Evolutionary conservation across 768 basidiomycete genomes (phyloP).

Genomic region (Trametes gibbosa): DNA sequence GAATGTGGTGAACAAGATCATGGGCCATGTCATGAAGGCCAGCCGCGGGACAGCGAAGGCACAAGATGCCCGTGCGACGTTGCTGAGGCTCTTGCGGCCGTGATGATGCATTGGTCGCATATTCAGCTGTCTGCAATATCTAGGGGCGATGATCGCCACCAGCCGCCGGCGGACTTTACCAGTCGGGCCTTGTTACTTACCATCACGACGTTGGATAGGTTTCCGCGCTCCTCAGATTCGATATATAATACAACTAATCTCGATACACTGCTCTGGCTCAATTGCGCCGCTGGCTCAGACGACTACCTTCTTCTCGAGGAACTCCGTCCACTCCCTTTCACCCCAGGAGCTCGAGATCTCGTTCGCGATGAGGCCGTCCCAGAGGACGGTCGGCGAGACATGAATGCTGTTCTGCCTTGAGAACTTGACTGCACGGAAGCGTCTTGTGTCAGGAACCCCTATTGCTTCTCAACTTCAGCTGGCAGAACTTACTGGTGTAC

Average conservation of each 20-base stretch:
- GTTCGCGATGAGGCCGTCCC: slow-evolving; percentile 70
- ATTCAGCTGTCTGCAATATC: not conserved
- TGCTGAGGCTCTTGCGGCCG: slow-evolving; percentile 46
- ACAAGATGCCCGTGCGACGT: slow-evolving; percentile 44
- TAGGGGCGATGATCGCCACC: not conserved
- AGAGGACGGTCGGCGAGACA: slow-evolving; percentile 80
- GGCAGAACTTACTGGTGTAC: slow-evolving; percentile 65
- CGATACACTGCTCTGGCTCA: not conserved
- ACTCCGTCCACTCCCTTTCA: slow-evolving; percentile 76
- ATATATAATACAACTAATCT: slow-evolving; percentile 8
- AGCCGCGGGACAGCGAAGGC: slow-evolving; percentile 82
- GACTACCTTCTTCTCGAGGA: slow-evolving; percentile 57
- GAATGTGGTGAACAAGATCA: slow-evolving; percentile 78
- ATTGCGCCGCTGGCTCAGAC: slow-evolving; percentile 5
- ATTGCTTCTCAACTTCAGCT: not conserved
- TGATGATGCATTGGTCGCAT: not conserved
- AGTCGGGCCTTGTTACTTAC: not conserved
- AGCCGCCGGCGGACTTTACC: not conserved
- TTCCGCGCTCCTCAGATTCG: not conserved
- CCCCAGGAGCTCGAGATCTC: slow-evolving; percentile 84
- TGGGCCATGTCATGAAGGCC: slow-evolving; percentile 83
- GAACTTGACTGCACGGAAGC: slow-evolving; percentile 68
- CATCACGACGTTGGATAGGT: not conserved
- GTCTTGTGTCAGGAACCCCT: not conserved
- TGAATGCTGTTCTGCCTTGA: slow-evolving; percentile 90